Base-by-base conservation (phyloP, 148 eudicot genomes). In the Cornus kousa region DNA sequence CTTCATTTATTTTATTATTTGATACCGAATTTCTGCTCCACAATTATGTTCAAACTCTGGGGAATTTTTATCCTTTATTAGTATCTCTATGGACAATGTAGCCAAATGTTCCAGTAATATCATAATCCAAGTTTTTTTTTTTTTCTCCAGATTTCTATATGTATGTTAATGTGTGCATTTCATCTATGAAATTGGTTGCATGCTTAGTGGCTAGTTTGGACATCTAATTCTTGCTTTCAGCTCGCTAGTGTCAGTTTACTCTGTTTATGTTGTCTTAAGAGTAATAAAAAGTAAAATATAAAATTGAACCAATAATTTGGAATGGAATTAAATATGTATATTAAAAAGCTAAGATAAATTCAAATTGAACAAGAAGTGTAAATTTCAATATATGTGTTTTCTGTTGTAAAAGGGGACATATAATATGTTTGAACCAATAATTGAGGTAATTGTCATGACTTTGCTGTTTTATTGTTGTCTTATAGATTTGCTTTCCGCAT, bases 221-320 rank as follows among this genome's bases (percentile, higher is more conserved):
- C 77, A 62, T 57, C 57, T 75, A 64, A 22, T 75, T 75, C 78
- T 75, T 40, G 57, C 37, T 62, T 62, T 62, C 62, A 5, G 66
- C 23, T 62, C 66, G 20, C 19, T 12, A 62, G 8, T 62, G 9
- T 62, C 23, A 62, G 7, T 62, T 62, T n/a, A 62, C 9, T 19
- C 66, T 28, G 20, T 62, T 57, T 62, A 62, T 62, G 0, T 24
- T 17, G 11, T 37, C 55, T 37, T 64, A 22, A 16, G 6, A 59
- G 67, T 19, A 57, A 74, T 22, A 7, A 23, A 5, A 74, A 43
- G 43, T 74, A 17, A 74, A 35, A 74, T 57, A 19, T 39, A 28
- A 9, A 19, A 19, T 28, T 31, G 22, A 32, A 59, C 20, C 6
- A 20, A 35, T 37, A 33, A 14, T 20, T 60, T 5, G 12, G 50